Conservation (phyloP, 805 yeast genomes). For the Ogataea parapolymorpha region DNA sequence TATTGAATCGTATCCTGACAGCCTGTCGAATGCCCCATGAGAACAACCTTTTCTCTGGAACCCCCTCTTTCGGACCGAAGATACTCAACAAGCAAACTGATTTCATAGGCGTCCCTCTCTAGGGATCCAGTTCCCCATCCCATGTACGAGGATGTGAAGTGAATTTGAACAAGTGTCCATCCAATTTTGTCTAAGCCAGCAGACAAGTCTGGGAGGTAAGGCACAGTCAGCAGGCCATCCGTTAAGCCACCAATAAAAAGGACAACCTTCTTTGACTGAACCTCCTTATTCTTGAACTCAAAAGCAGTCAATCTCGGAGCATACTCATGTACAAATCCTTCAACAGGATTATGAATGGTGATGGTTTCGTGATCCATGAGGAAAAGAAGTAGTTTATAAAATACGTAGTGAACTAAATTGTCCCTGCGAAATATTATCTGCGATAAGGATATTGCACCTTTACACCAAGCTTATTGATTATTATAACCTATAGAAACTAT, state of each 20-base stretch:
- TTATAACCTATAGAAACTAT: background rate
- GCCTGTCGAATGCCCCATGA: constrained; percentile 85
- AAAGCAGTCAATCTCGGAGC: constrained; percentile 47
- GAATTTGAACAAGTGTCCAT: constrained; percentile 61
- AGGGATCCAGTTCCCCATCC: constrained; percentile 76
- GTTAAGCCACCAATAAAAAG: constrained; percentile 72
- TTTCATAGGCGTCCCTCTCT: constrained; percentile 55
- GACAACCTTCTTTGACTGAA: constrained; percentile 45
- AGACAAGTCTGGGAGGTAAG: constrained; percentile 55
- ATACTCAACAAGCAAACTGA: constrained; percentile 51
- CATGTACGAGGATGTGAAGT: constrained; percentile 49
- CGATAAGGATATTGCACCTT: background rate
- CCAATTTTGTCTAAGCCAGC: constrained; percentile 36
- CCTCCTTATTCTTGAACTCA: constrained; percentile 38
- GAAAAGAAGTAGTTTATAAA: background rate
- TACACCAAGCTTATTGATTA: background rate
- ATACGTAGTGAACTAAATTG: too few relatives aligned
- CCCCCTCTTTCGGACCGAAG: constrained; percentile 46
- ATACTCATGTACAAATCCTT: constrained; percentile 49
- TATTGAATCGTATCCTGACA: constrained; percentile 72
- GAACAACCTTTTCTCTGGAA: constrained; percentile 45
- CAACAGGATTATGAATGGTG: constrained; percentile 16
- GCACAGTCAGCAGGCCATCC: constrained; percentile 70
- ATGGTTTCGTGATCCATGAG: constrained; percentile 2
- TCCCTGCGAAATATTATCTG: background rate